These are phyloP conservation scores for Fraxinus cuspidata DNA, from an alignment of 257 asterid species.

Conservation along the genomic window DNA sequence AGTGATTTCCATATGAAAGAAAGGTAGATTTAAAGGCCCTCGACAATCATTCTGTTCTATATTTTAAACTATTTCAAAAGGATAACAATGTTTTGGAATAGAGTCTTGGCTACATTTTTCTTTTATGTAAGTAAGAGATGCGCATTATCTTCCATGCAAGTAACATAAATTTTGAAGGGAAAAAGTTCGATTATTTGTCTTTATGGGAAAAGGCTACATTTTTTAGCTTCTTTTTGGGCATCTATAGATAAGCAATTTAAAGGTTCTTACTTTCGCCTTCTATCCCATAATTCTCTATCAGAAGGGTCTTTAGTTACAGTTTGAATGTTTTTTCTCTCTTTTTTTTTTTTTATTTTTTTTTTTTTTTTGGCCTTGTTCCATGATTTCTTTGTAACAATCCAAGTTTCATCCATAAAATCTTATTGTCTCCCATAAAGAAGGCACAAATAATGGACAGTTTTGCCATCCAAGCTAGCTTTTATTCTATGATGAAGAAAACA, in stretches of 20 bases:
- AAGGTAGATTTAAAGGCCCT: neutral
- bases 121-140: neutral
- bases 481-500: constrained; percentile 14
- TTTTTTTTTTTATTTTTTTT: too few species aligned
- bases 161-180: neutral
- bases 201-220: neutral
- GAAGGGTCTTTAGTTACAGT: neutral
- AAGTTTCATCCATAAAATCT: too few species aligned
- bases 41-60: neutral
- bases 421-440: neutral
- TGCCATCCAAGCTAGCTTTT: neutral
- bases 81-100: too few species aligned
- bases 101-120: neutral
- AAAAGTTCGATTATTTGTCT: too few species aligned
- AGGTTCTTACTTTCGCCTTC: neutral
- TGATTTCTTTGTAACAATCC: neutral
- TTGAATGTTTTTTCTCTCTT: neutral
- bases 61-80: neutral
- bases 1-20: neutral
- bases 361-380: neutral
- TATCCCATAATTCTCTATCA: too few species aligned
- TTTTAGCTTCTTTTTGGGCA: neutral
- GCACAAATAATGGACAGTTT: neutral
- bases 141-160: neutral
- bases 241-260: neutral